phyloP scores from a whole-genome alignment of 768 basidiomycete species.

The Dentipellis sp. region DNA sequence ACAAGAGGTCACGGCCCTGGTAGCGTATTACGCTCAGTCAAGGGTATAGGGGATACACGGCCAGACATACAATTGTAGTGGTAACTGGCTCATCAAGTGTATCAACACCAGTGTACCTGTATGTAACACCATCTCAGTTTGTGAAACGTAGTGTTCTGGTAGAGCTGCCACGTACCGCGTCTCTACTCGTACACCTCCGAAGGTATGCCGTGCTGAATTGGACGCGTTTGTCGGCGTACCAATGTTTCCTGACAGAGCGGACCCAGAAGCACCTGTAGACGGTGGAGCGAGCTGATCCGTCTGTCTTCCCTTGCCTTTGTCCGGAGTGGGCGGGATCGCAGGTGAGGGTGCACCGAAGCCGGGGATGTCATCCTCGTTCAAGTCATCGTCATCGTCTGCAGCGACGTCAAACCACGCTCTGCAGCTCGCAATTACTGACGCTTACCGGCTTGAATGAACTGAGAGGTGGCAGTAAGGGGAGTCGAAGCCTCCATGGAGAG shows the following conservation, averaged over 20 bases:
- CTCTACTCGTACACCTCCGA: conserved; percentile 86
- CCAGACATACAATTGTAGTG: conserved; percentile 70
- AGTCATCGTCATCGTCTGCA: conserved; percentile 60
- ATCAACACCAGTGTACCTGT: conserved; percentile 71
- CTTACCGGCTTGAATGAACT: conserved; percentile 74
- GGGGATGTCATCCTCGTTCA: conserved; percentile 76
- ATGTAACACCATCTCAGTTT: neutral
- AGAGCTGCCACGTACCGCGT: conserved; percentile 49
- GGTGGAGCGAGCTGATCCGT: conserved; percentile 42
- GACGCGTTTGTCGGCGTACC: conserved; percentile 33
- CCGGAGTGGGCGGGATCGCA: conserved; percentile 29
- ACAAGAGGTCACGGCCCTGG: conserved; percentile 83
- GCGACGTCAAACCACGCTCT: conserved; percentile 10
- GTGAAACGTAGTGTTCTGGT: neutral
- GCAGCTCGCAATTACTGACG: neutral
- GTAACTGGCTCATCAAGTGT: conserved; percentile 91
- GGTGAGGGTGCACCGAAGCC: conserved; percentile 49
- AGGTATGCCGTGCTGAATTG: conserved; percentile 43
- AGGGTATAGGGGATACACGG: conserved; percentile 2
- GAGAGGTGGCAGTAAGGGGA: conserved; percentile 53
- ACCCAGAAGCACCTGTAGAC: conserved; percentile 19
- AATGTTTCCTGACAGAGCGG: conserved; percentile 64
- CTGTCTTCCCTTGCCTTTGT: conserved; percentile 70
- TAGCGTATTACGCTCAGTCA: conserved; percentile 1
- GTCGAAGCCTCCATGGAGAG: conserved; percentile 23